These are phyloP conservation scores for Saturnispora halmiae DNA, from an alignment of 805 yeast species.

Conservation along the genomic window DNA sequence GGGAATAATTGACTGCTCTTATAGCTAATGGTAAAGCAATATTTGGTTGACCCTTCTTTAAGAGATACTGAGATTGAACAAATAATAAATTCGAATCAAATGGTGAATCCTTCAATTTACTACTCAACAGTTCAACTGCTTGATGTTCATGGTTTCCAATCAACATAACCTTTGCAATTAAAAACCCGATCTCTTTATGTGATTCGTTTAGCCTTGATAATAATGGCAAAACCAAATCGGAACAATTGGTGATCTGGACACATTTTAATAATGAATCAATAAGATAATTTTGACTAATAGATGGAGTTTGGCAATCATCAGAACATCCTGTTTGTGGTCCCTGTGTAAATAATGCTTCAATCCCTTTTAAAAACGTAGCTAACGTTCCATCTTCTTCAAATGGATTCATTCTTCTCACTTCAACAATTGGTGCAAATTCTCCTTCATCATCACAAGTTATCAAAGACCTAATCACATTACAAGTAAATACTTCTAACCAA, in stretches of 20 bases:
- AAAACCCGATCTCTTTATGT: slow-evolving; percentile 51
- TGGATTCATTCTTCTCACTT: slow-evolving; percentile 77
- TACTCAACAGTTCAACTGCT: slow-evolving; percentile 44
- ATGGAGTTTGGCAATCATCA: slow-evolving; percentile 62
- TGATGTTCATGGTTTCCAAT: slow-evolving; percentile 50
- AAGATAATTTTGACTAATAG: slow-evolving; percentile 54
- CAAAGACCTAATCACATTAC: slow-evolving; percentile 68
- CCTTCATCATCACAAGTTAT: slow-evolving; percentile 61
- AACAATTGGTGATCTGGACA: slow-evolving; percentile 56
- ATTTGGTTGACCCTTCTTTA: slow-evolving; percentile 43
- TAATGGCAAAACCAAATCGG: slow-evolving; percentile 50
- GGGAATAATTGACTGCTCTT: slow-evolving; percentile 60
- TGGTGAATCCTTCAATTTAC: slow-evolving; percentile 32
- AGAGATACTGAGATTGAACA: slow-evolving; percentile 50
- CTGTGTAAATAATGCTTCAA: slow-evolving; percentile 53
- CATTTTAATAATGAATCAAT: slow-evolving; percentile 65
- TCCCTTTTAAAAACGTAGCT: slow-evolving; percentile 48
- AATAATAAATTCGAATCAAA: slow-evolving; percentile 48
- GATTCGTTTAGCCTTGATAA: slow-evolving; percentile 40
- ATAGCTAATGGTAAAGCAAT: slow-evolving; percentile 51
- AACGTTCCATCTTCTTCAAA: slow-evolving; percentile 41
- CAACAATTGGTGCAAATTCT: slow-evolving; percentile 61
- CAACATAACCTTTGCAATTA: slow-evolving; percentile 45
- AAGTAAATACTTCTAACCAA: slow-evolving; percentile 57
- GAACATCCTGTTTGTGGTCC: slow-evolving; percentile 60